Evolutionary conservation across 768 basidiomycete species (phyloP).

Genomic region (Mycena capillaripes): DNA sequence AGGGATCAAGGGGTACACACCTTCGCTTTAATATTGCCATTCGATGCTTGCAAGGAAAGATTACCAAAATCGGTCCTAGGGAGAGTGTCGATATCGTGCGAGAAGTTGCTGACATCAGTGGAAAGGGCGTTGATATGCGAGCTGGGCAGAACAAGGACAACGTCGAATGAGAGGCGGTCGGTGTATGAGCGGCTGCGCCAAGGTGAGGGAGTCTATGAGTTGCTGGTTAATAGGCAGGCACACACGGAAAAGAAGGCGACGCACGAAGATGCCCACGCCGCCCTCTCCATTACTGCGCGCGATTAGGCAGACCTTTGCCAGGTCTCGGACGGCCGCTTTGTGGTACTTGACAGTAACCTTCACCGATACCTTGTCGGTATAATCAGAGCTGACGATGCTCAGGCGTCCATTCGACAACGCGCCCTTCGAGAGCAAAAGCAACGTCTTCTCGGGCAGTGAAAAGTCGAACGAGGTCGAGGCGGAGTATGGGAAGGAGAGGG

Average conservation of each 20-base stretch:
- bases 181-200: constrained; percentile 21
- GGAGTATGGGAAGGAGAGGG: constrained; percentile 33
- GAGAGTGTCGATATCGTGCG: constrained; percentile 53
- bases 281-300: constrained; percentile 40
- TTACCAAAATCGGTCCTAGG: constrained; percentile 51
- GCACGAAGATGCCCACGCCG: constrained; percentile 55
- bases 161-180: constrained; percentile 48
- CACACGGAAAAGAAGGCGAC: constrained; percentile 17
- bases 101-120: constrained; percentile 57
- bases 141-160: constrained; percentile 54
- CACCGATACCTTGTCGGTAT: constrained; percentile 42
- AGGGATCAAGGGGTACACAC: constrained; percentile 43
- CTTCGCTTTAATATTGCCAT: constrained; percentile 50
- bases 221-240: not conserved
- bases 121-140: constrained; percentile 56
- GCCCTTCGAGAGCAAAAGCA: constrained; percentile 49
- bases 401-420: constrained; percentile 42
- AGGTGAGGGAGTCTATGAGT: constrained; percentile 49
- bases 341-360: constrained; percentile 44
- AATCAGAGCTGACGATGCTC: constrained; percentile 40
- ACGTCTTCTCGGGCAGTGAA: constrained; percentile 41
- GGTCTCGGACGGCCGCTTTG: constrained; percentile 37
- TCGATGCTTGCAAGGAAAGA: constrained; percentile 52
- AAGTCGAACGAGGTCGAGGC: constrained; percentile 34
- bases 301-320: constrained; percentile 48